Evolutionary conservation across 2,329 filamentous ascomycete species (phyloP), one percentile per base, ranked within the genome.

Genomic region (Aureobasidium lini): DNA sequence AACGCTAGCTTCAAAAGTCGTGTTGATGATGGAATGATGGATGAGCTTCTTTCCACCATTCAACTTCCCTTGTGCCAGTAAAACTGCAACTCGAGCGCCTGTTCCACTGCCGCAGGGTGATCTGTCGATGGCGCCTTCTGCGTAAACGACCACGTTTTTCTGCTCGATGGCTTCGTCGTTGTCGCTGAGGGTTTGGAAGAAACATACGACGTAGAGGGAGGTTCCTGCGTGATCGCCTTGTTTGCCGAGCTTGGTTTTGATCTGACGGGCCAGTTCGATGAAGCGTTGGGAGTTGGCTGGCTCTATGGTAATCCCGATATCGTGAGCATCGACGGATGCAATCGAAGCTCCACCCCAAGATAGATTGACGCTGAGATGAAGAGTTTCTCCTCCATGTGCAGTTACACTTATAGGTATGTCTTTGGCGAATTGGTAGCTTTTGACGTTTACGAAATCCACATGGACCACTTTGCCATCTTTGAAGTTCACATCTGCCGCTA

Each of bases 51-150:
- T 61, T 10, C 39, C 23, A 2, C 37, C 44, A 1, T 43, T 16
- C 44, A 61, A 28, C 16, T 49, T 58, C 3, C 53, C 52, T 28
- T 52, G 46, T 16, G 57, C 57, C 5, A 50, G 15, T 37, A 59
- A 44, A 16, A 42, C 36, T 8, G 71, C 71, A 8, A 71, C 62
- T 29, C 70, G 61, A 13, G 71, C 69, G 18, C 66, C 65, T 13
- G 69, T 68, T 2, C 67, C 69, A 40, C 65, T 68, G 0, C 71
- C 68, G n/a, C 70, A 72, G 1, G 71, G 70, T 6, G 68, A 72
- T 18, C 77, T 71, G 64, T 82, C 78, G 43, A 81, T 73, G 61
- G 79, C 74, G 56, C 75, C 72, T 31, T 77, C 72, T 0, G 75
- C 76, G 61, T 79, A 61, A 2, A 64, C 60, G 16, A 60, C 49